phyloP scores from a whole-genome alignment of 148 eudicot species.

The Amaranthus palmeri region DNA sequence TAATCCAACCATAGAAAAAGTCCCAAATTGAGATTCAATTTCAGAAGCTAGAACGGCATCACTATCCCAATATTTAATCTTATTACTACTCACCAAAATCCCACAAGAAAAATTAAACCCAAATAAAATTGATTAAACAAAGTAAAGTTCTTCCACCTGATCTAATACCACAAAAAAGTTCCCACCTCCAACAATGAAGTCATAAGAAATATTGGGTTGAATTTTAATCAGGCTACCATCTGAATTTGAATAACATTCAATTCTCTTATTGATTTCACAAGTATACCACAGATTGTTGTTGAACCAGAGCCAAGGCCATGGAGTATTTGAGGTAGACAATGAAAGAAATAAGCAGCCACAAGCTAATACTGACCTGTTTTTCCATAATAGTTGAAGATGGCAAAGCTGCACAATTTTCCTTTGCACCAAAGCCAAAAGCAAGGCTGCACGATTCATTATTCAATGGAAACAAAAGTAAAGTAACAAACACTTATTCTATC shows the following conservation, averaged over 20 bases:
- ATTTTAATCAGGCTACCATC: slow-evolving; percentile 12
- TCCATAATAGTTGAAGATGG: no score
- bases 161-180: slow-evolving; percentile 59
- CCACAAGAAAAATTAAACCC: slow-evolving; percentile 81
- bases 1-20: slow-evolving; percentile 39
- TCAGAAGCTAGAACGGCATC: slow-evolving; percentile 23
- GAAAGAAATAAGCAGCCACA: no score
- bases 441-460: no score
- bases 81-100: slow-evolving; percentile 24
- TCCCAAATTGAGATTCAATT: slow-evolving; percentile 36
- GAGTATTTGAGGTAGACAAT: slow-evolving; percentile 18
- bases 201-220: slow-evolving; percentile 48
- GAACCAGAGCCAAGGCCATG: slow-evolving; percentile 44
- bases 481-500: no score
- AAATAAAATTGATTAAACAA: slow-evolving; percentile 68
- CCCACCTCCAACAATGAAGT: slow-evolving; percentile 60
- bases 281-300: slow-evolving; percentile 65
- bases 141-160: slow-evolving; percentile 59
- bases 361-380: no score
- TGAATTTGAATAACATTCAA: slow-evolving; percentile 50
- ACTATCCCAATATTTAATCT: slow-evolving; percentile 70
- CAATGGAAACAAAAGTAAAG: no score
- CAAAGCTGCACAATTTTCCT: no score
- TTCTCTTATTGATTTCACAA: slow-evolving; percentile 34
- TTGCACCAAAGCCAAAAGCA: no score